Evolutionary conservation across 805 yeast species (phyloP).

Genomic region (Vanderwaltozyma polyspora): DNA sequence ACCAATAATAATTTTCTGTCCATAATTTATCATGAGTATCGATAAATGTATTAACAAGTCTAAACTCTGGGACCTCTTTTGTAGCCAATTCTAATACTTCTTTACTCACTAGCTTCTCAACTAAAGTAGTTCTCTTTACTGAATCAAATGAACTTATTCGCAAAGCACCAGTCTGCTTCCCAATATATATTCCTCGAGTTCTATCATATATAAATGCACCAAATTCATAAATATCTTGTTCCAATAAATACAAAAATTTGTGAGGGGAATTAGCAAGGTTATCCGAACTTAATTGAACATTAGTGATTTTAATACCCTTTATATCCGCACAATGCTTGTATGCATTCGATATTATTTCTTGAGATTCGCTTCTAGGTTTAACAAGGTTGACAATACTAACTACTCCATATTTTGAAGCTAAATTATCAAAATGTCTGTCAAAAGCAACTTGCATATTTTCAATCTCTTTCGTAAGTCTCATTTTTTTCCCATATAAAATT

Average conservation of each 20-base stretch:
- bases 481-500: slow-evolving; percentile 69
- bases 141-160: slow-evolving; percentile 86
- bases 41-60: slow-evolving; percentile 37
- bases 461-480: slow-evolving; percentile 61
- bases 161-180: slow-evolving; percentile 84
- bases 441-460: slow-evolving; percentile 85
- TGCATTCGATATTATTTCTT: slow-evolving; percentile 52
- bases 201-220: slow-evolving; percentile 77
- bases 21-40: slow-evolving; percentile 67
- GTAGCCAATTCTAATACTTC: slow-evolving; percentile 42
- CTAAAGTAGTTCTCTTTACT: slow-evolving; percentile 73
- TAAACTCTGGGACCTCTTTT: slow-evolving; percentile 32
- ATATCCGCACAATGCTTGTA: slow-evolving; percentile 42
- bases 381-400: slow-evolving; percentile 74
- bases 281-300: slow-evolving; percentile 29
- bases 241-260: slow-evolving; percentile 40
- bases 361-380: slow-evolving; percentile 52
- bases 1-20: slow-evolving; percentile 88
- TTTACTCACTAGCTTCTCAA: slow-evolving; percentile 56
- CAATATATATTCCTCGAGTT: slow-evolving; percentile 43
- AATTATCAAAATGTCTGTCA: slow-evolving; percentile 63
- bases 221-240: slow-evolving; percentile 60
- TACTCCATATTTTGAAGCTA: slow-evolving; percentile 69
- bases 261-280: slow-evolving; percentile 29
- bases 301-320: slow-evolving; percentile 26